phyloP scores from a whole-genome alignment of 257 asterid genomes.

The Solanum sitiens region DNA sequence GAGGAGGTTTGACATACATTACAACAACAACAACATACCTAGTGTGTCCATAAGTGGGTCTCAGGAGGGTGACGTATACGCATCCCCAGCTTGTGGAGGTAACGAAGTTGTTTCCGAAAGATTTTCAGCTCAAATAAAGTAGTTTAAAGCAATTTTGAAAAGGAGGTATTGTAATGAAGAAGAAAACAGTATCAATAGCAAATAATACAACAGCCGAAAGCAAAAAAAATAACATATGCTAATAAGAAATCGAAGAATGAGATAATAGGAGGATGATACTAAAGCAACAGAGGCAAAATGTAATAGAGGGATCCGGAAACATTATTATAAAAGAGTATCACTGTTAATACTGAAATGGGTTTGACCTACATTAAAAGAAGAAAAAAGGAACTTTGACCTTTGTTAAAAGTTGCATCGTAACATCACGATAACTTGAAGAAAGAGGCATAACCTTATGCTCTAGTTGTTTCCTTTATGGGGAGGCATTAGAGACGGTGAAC shows the following conservation, averaged over 20 bases:
- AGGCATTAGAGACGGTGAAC: too few relatives aligned
- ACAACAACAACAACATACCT: background rate
- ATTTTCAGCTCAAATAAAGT: background rate
- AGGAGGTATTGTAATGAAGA: background rate
- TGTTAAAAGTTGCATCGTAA: too few relatives aligned
- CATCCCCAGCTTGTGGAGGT: background rate
- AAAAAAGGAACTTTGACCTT: background rate
- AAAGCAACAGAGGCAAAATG: background rate
- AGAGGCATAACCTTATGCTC: too few relatives aligned
- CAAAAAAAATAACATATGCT: background rate
- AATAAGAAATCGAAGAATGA: background rate
- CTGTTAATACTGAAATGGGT: background rate
- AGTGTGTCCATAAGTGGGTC: background rate
- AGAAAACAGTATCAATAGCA: background rate
- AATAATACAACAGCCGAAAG: background rate
- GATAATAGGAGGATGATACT: background rate
- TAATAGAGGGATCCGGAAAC: background rate
- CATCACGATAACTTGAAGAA: too few relatives aligned
- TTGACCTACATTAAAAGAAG: background rate
- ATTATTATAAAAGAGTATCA: background rate
- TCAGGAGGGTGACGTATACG: background rate
- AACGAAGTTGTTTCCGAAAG: background rate
- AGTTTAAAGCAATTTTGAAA: background rate
- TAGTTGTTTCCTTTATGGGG: too few relatives aligned
- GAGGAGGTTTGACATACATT: background rate